A percentile compares a stretch with the other conserved stretches of the same genome.
These are phyloP conservation scores for Leccinum variabile DNA, from an alignment of 1,284 basidiomycete species.

Conservation along the genomic window DNA sequence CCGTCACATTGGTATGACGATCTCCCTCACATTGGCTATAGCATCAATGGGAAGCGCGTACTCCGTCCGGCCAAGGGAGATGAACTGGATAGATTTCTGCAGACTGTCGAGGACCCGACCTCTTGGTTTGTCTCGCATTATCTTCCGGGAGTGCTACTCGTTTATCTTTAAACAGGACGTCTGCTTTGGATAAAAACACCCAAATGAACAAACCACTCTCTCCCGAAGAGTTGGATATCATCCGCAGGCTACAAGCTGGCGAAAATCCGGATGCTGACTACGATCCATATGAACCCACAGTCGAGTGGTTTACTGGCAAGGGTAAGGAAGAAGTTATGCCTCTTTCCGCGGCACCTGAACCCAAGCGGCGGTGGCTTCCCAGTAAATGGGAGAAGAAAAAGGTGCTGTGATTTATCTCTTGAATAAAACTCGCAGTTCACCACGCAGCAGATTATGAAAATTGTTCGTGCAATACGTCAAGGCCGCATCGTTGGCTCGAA, in stretches of 20 bases:
- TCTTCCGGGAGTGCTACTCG: conserved; percentile 4
- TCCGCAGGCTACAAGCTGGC: conserved; percentile 83
- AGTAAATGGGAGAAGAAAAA: conserved; percentile 99
- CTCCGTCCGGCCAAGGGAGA: conserved; percentile 94
- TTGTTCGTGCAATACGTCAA: conserved; percentile 96
- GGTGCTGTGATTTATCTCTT: conserved; percentile 44
- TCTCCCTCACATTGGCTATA: conserved; percentile 98
- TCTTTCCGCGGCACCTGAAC: conserved; percentile 87
- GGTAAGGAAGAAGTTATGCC: conserved; percentile 95
- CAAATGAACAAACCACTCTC: conserved; percentile 88
- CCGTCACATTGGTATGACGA: conserved; percentile 99
- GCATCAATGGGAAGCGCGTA: conserved; percentile 93
- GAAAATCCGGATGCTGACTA: conserved; percentile 92
- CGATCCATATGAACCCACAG: conserved; percentile 90
- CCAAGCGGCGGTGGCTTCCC: conserved; percentile 95
- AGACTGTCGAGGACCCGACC: conserved; percentile 89
- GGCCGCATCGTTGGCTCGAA: conserved; percentile 92
- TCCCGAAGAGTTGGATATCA: conserved; percentile 93
- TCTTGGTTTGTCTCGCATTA: conserved; percentile 64
- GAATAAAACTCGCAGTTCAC: conserved; percentile 11
- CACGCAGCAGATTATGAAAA: conserved; percentile 88
- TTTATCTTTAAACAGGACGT: conserved; percentile 61
- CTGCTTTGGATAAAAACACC: conserved; percentile 88
- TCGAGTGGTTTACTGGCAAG: conserved; percentile 97
- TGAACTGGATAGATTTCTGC: conserved; percentile 96